phyloP scores from a whole-genome alignment of 257 asterid genomes.

The Agastache rugosa region DNA sequence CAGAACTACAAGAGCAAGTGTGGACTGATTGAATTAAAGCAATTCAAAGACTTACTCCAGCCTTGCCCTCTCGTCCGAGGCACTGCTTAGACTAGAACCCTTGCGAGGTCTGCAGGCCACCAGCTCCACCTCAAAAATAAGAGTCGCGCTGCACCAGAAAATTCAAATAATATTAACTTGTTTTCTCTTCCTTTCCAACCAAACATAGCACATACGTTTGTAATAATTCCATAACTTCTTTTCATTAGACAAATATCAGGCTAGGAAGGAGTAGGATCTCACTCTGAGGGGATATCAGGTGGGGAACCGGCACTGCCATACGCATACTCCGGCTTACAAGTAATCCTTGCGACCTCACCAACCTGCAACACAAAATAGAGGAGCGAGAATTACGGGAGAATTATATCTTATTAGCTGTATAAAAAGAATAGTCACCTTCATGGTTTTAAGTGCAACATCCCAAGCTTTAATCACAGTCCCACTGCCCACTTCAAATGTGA shows the following conservation, averaged over 20 bases:
- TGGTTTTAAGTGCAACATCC: slow-evolving; percentile 89
- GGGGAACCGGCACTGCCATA: slow-evolving; percentile 97
- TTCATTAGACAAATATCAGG: slow-evolving; percentile 5
- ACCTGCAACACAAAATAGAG: slow-evolving; percentile 56
- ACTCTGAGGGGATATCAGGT: slow-evolving; percentile 95
- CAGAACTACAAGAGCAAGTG: not conserved
- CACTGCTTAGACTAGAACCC: slow-evolving; percentile 90
- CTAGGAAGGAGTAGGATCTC: slow-evolving; percentile 28
- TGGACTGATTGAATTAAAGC: not conserved
- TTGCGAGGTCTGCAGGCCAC: slow-evolving; percentile 93
- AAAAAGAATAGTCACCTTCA: slow-evolving; percentile 64
- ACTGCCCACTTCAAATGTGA: slow-evolving; percentile 81
- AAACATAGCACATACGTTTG: not conserved
- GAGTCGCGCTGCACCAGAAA: slow-evolving; percentile 71
- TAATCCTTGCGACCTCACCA: slow-evolving; percentile 90
- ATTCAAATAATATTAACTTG: slow-evolving; percentile 6
- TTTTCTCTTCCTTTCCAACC: not conserved
- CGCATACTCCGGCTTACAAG: slow-evolving; percentile 95
- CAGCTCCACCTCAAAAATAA: slow-evolving; percentile 93
- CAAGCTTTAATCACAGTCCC: slow-evolving; percentile 96
- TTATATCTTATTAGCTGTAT: slow-evolving; percentile 11
- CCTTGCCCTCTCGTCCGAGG: slow-evolving; percentile 87
- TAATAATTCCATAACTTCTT: slow-evolving; percentile 18
- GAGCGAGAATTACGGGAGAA: slow-evolving; percentile 7
- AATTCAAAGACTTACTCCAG: slow-evolving; percentile 71